phyloP scores from a whole-genome alignment of 169 alveolate species.

The Theileria sp. region DNA sequence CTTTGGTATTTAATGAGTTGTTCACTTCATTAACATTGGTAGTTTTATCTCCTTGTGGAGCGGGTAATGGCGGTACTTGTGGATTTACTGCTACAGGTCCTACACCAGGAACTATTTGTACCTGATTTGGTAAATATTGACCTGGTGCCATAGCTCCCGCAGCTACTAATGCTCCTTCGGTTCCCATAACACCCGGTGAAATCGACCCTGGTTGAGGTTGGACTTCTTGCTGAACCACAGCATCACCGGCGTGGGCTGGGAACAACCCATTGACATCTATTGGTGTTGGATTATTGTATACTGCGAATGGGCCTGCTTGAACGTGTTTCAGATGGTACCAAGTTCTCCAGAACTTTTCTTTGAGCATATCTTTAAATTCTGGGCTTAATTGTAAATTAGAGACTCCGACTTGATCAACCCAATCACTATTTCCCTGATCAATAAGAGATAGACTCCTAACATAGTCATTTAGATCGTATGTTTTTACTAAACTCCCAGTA shows the following conservation, averaged over 20 bases:
- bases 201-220: conserved; percentile 4
- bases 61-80: not conserved
- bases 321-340: conserved; percentile 20
- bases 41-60: not conserved
- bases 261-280: conserved; percentile 19
- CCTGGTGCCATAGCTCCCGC: conserved; percentile 20
- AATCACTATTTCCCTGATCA: not conserved
- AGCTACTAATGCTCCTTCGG: conserved; percentile 3
- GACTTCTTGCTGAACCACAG: not conserved
- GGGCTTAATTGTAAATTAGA: conserved; percentile 19
- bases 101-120: conserved; percentile 9
- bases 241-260: conserved; percentile 12
- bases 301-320: conserved; percentile 41
- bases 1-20: not conserved
- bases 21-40: not conserved
- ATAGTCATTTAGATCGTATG: conserved; percentile 23
- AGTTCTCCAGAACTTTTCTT: conserved; percentile 12
- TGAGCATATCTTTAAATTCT: conserved; percentile 8
- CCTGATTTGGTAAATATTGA: conserved; percentile 1
- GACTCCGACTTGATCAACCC: conserved; percentile 4
- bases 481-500: conserved; percentile 1
- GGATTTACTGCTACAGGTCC: conserved; percentile 21
- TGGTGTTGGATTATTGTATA: conserved; percentile 30
- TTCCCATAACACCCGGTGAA: not conserved
- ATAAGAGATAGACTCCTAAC: not conserved